Conservation (phyloP, 164 flowering plant species). For the Platanus orientalis region DNA sequence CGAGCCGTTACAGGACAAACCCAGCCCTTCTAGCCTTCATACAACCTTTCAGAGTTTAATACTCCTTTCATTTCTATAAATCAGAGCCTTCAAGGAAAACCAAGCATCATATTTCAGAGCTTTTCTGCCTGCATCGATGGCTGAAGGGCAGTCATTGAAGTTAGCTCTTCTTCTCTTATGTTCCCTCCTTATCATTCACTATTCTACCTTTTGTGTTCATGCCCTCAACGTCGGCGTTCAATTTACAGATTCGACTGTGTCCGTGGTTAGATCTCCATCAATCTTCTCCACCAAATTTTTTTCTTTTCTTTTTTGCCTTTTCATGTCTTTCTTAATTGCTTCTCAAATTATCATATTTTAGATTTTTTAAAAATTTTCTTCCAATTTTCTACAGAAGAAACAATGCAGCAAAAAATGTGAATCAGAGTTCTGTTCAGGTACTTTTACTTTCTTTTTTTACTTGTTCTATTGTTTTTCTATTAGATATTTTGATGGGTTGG, state of each 20-base stretch:
- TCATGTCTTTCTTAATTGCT: neutral
- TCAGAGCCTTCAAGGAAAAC: conserved; percentile 25
- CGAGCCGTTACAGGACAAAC: conserved; percentile 39
- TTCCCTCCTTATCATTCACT: conserved; percentile 12
- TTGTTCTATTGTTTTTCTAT: neutral
- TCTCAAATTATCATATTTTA: neutral
- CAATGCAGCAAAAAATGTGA: conserved; percentile 84
- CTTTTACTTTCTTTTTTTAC: neutral
- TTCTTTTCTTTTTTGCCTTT: neutral
- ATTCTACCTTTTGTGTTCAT: conserved; percentile 14
- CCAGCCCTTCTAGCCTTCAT: conserved; percentile 1
- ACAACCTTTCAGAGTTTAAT: neutral
- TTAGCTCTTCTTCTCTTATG: conserved; percentile 17
- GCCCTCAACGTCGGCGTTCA: conserved; percentile 58
- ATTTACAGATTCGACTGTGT: conserved; percentile 15
- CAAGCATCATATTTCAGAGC: conserved; percentile 28
- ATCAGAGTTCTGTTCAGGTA: conserved; percentile 80
- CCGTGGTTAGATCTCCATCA: conserved; percentile 26
- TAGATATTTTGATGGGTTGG: neutral
- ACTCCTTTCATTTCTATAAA: conserved; percentile 13
- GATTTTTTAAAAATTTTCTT: too few species aligned
- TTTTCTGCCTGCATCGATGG: conserved; percentile 22
- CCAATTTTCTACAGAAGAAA: conserved; percentile 33
- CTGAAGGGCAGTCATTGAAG: conserved; percentile 13
- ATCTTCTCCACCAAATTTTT: neutral